phyloP scores from a whole-genome alignment of 177 flowering plant genomes.

The Vitis hybrid region DNA sequence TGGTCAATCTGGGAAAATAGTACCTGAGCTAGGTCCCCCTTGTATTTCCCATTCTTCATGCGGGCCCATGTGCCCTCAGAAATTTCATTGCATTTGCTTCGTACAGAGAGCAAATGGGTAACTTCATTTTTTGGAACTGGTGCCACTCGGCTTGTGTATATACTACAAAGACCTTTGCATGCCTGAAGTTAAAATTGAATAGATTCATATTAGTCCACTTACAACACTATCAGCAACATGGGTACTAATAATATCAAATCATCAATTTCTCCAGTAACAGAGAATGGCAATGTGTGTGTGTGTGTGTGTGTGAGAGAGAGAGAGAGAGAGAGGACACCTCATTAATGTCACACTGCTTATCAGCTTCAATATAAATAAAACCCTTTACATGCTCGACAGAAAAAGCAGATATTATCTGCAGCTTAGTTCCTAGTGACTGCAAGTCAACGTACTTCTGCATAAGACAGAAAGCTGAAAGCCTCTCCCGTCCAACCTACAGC shows the following conservation, averaged over 20 bases:
- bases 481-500: conserved; percentile 87
- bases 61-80: conserved; percentile 78
- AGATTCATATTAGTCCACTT: not conserved
- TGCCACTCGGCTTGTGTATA: conserved; percentile 52
- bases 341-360: conserved; percentile 60
- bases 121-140: conserved; percentile 65
- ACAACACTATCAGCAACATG: not conserved
- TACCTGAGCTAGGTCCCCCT: conserved; percentile 92
- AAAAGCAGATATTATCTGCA: conserved; percentile 79
- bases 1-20: conserved; percentile 2
- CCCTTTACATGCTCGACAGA: conserved; percentile 80
- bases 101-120: conserved; percentile 55
- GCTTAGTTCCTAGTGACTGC: conserved; percentile 51
- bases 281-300: no score
- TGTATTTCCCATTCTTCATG: conserved; percentile 85
- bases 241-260: not conserved
- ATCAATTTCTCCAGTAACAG: no score
- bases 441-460: conserved; percentile 88
- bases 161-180: conserved; percentile 64
- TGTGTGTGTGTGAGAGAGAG: no score
- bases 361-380: conserved; percentile 80
- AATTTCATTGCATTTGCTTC: conserved; percentile 39
- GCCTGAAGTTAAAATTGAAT: conserved; percentile 47
- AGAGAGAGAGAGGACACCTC: conserved; percentile 52
- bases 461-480: conserved; percentile 73